These are phyloP conservation scores for Calophaca sinica DNA, from an alignment of 306 rosid genomes.

Conservation along the genomic window DNA sequence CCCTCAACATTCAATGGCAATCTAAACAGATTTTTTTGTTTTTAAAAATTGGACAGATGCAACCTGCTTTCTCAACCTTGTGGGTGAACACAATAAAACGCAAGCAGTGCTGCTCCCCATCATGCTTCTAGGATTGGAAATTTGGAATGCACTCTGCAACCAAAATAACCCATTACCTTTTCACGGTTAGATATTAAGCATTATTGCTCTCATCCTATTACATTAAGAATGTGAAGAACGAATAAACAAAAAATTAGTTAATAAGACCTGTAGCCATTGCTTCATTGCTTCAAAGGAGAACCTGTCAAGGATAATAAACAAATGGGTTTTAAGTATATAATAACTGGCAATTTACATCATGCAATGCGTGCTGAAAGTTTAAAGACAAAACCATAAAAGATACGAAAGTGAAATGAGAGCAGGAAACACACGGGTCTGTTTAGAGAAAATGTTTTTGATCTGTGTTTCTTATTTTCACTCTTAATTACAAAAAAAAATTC, in stretches of 20 bases:
- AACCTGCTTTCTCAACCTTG: not conserved
- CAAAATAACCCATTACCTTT: not conserved
- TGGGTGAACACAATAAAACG: not conserved
- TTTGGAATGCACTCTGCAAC: slow-evolving; percentile 19
- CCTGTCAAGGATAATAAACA: slow-evolving; percentile 18
- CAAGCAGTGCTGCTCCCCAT: not conserved
- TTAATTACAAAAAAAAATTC: no score
- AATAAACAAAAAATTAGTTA: slow-evolving; percentile 12
- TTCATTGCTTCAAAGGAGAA: not conserved
- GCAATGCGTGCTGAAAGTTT: slow-evolving; percentile 1
- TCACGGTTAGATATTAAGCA: not conserved
- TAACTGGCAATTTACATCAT: not conserved
- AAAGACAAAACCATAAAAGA: no score
- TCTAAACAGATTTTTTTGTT: not conserved
- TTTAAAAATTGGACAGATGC: not conserved
- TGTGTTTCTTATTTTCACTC: not conserved
- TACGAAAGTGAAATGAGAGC: no score
- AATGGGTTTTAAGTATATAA: slow-evolving; percentile 2
- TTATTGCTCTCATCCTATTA: not conserved
- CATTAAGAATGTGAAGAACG: not conserved
- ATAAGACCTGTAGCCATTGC: not conserved
- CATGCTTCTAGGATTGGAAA: slow-evolving; percentile 8
- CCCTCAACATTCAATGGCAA: slow-evolving; percentile 7
- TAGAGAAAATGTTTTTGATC: no score
- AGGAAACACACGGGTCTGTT: no score